Base-by-base conservation (phyloP, 768 basidiomycete genomes). In the Cantharellus anzutake region DNA sequence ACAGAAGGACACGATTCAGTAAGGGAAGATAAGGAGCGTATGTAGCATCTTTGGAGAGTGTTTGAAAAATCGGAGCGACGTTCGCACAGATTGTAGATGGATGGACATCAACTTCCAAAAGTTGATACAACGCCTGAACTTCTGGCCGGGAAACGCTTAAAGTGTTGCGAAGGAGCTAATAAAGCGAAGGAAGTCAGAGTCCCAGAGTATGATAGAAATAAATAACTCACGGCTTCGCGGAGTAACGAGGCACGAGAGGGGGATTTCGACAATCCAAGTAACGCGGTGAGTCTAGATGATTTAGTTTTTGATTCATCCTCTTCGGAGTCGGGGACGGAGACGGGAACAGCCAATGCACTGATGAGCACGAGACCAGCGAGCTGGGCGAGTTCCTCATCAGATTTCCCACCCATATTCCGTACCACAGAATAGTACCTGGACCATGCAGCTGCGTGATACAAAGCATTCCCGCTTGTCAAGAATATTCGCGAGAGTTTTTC, bases 361-460 rank as follows among this genome's bases (percentile, higher is more conserved):
- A 97, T 81, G 61, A 98, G 80, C 20, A 96, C 94, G 70, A 92
- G 88, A 1, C 86, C 88, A 0, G 93, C 88, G 44, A 94, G 76
- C 63, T 84, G 78, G 61, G 81, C 75, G 67, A 86, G 71, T 67
- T 90, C 89, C 64, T 86, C 85, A n/a, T 82, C 79, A 0, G 79
- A 74, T 69, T 82, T 83, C 20, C 82, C 84, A 20, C 84, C 83
- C 42, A 84, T 81, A 62, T 75, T 79, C 5, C 79, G 81, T 55
- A 84, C 78, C 58, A 87, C 73, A 62, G 79, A 76, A 66, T 84
- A 82, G 69, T 92, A 96, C 60, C 83, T 77, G 51, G 84, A 81
- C 92, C 92, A 97, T 0, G 94, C 91, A 16, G 94, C 91, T 56
- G 94, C 93, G 68, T 98, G 94, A 73, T 91, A 98, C 11, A 99